A percentile compares a stretch with the other conserved stretches of the same genome.
Conservation (phyloP, 305 asterid genomes). For the Fraxinus baroniana region DNA sequence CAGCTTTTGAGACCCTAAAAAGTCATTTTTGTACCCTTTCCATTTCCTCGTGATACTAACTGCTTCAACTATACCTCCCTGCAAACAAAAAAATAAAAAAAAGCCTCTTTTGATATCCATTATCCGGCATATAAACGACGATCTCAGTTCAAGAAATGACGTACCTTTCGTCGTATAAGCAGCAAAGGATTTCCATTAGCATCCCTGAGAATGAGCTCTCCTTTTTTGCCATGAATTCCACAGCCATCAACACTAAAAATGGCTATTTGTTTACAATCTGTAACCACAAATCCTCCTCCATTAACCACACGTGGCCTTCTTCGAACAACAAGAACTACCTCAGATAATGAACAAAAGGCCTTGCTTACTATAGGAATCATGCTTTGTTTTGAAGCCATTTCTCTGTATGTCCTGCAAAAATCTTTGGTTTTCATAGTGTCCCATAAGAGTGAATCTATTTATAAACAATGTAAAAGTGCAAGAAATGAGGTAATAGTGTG, state of each 20-base stretch:
- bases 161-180: constrained; percentile 67
- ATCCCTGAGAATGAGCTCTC: constrained; percentile 55
- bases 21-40: constrained; percentile 55
- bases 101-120: not conserved
- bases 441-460: constrained; percentile 27
- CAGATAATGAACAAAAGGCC: constrained; percentile 56
- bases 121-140: not conserved
- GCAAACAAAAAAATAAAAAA: not conserved
- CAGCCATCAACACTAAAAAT: constrained; percentile 73
- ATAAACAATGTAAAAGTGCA: constrained; percentile 26
- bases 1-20: constrained; percentile 50
- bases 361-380: constrained; percentile 63
- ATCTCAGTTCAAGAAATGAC: not conserved
- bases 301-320: constrained; percentile 69
- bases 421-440: not conserved
- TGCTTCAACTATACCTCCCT: constrained; percentile 76
- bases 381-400: constrained; percentile 35
- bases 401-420: not conserved
- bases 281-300: constrained; percentile 82
- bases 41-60: constrained; percentile 55
- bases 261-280: constrained; percentile 41
- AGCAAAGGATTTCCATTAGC: constrained; percentile 56
- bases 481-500: not conserved
- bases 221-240: constrained; percentile 68
- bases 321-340: constrained; percentile 55